Evolutionary conservation across 2,329 filamentous ascomycete species (phyloP).

Genomic region (Beauveria medogensis): DNA sequence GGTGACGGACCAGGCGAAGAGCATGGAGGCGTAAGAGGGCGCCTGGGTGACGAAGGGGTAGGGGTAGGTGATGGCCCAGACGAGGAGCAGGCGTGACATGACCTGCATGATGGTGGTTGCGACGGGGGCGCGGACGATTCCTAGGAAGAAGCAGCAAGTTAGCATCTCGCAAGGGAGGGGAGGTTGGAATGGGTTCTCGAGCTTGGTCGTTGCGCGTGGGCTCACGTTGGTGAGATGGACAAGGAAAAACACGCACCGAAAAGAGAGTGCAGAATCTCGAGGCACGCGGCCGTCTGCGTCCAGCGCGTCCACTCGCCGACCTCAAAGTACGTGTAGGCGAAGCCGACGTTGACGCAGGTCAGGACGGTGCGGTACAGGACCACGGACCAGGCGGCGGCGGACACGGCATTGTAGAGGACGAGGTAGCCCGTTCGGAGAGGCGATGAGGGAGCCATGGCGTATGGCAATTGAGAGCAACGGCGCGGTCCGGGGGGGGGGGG

Average conservation of each 20-base stretch:
- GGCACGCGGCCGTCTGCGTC: constrained; percentile 74
- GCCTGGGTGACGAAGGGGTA: constrained; percentile 60
- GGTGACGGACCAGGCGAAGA: constrained; percentile 80
- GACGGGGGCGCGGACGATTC: constrained; percentile 77
- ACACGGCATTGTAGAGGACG: constrained; percentile 75
- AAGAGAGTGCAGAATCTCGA: constrained; percentile 78
- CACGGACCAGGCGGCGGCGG: constrained; percentile 67
- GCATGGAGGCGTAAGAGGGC: constrained; percentile 65
- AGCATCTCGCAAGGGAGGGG: neutral
- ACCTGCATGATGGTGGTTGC: constrained; percentile 88
- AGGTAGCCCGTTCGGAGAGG: constrained; percentile 59
- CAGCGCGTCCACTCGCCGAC: constrained; percentile 62
- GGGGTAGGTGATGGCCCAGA: constrained; percentile 72
- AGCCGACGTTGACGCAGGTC: constrained; percentile 46
- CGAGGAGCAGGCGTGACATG: constrained; percentile 74
- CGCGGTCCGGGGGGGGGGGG: neutral
- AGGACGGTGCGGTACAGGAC: constrained; percentile 62
- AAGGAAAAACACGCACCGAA: constrained; percentile 47
- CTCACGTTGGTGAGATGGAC: neutral
- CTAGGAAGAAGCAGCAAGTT: constrained; percentile 22
- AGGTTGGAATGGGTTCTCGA: neutral
- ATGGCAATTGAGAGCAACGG: neutral
- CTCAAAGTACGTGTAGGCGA: constrained; percentile 50
- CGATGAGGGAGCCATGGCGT: constrained; percentile 20
- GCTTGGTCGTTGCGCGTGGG: too few relatives aligned